A percentile compares a stretch with the other conserved stretches of the same genome.
phyloP scores from a whole-genome alignment of 108 stramenopile species.

The Cyclotella baltica region DNA sequence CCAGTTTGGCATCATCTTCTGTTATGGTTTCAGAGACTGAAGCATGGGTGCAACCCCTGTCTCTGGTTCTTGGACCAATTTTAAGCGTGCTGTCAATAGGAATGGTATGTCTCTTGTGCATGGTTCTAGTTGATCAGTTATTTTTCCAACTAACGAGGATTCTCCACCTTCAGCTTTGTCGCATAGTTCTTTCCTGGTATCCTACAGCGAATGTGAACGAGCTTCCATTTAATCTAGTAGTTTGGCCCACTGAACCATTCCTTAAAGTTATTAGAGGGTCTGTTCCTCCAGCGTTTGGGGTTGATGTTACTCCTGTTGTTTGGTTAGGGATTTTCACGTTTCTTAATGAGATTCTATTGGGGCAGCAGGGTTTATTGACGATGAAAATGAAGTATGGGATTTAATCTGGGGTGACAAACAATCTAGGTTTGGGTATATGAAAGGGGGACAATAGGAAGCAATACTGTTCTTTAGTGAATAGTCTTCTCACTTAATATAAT shows the following conservation, averaged over 20 bases:
- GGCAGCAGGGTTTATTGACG: constrained; percentile 95
- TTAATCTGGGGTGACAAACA: constrained; percentile 27
- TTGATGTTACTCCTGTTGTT: constrained; percentile 97
- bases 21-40: constrained; percentile 82
- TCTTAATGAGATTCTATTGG: constrained; percentile 92
- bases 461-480: too few relatives aligned
- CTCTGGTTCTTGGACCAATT: constrained; percentile 73
- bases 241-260: constrained; percentile 87
- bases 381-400: constrained; percentile 95
- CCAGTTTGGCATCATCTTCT: constrained; percentile 46
- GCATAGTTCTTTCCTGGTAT: constrained; percentile 90
- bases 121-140: not conserved
- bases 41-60: constrained; percentile 85
- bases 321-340: constrained; percentile 95
- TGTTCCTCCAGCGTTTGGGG: constrained; percentile 94
- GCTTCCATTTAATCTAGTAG: constrained; percentile 82
- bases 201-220: constrained; percentile 80
- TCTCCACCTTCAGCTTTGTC: constrained; percentile 61
- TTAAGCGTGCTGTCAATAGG: constrained; percentile 85
- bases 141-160: not conserved
- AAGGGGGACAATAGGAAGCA: too few relatives aligned
- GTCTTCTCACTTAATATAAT: too few relatives aligned
- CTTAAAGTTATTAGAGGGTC: constrained; percentile 69
- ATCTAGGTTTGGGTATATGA: too few relatives aligned
- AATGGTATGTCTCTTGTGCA: constrained; percentile 63